A percentile compares a stretch with the other conserved stretches of the same genome.
These are phyloP conservation scores for Brasenia schreberi DNA, from an alignment of 164 flowering plant genomes.

Conservation along the genomic window DNA sequence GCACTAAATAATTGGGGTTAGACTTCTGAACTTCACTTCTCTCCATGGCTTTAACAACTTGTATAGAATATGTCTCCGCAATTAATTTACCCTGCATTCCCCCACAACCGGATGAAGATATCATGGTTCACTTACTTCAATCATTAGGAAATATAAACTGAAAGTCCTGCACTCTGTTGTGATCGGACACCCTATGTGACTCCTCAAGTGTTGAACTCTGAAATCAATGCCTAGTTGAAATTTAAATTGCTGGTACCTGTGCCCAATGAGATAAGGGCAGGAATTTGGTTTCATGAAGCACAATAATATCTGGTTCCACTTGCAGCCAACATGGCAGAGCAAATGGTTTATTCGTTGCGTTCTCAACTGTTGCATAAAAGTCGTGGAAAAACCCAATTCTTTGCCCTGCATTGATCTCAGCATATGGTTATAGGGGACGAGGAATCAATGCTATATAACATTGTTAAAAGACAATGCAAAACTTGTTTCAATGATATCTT, in stretches of 20 bases:
- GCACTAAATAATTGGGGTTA: too few species aligned
- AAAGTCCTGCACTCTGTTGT: conserved; percentile 43
- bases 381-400: conserved; percentile 25
- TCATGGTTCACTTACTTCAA: conserved; percentile 62
- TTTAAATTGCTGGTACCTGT: conserved; percentile 32
- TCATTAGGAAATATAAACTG: conserved; percentile 19
- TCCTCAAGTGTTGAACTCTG: conserved; percentile 39
- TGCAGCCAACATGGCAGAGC: conserved; percentile 68
- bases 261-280: conserved; percentile 23
- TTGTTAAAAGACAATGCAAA: conserved; percentile 40
- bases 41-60: too few species aligned
- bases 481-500: conserved; percentile 48
- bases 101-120: conserved; percentile 31
- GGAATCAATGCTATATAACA: conserved; percentile 41
- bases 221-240: conserved; percentile 59
- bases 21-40: too few species aligned
- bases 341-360: conserved; percentile 21
- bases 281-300: conserved; percentile 62
- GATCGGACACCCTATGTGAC: conserved; percentile 28
- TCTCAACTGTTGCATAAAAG: conserved; percentile 27
- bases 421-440: conserved; percentile 58
- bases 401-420: conserved; percentile 72
- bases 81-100: too few species aligned
- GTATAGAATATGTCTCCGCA: too few species aligned
- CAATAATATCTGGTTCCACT: conserved; percentile 62